phyloP scores from a whole-genome alignment of 2,329 filamentous ascomycete genomes.

The Penicillium corylophilum region DNA sequence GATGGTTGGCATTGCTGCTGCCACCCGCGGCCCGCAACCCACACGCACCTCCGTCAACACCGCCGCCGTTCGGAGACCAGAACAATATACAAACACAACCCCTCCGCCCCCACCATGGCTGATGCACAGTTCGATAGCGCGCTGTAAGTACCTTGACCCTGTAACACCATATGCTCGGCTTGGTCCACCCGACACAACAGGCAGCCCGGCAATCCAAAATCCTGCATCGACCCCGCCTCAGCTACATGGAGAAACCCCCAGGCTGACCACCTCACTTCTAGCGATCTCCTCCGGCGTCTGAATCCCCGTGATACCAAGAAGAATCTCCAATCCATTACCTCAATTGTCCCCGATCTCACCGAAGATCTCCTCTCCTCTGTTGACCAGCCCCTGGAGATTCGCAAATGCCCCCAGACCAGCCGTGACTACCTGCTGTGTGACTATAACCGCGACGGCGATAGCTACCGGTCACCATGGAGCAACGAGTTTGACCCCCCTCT shows the following conservation, averaged over 20 bases:
- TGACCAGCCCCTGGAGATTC: constrained; percentile 86
- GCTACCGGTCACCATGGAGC: constrained; percentile 97
- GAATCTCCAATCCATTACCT: constrained; percentile 86
- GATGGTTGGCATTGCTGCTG: constrained; percentile 1
- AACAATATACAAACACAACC: constrained; percentile 21
- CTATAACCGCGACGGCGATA: constrained; percentile 98
- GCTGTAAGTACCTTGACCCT: constrained; percentile 40
- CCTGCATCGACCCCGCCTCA: constrained; percentile 25
- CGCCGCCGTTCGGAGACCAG: constrained; percentile 10
- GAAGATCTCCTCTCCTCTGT: constrained; percentile 98
- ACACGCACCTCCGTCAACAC: constrained; percentile 27
- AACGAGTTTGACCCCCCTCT: constrained; percentile 96
- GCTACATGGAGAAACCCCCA: constrained; percentile 13
- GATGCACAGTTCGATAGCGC: constrained; percentile 53
- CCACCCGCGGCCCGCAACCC: constrained; percentile 8
- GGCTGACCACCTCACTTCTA: constrained; percentile 44
- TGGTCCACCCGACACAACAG: background rate
- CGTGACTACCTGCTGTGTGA: constrained; percentile 98
- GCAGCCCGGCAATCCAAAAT: constrained; percentile 2
- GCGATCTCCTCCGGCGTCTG: constrained; percentile 95
- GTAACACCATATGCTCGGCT: background rate
- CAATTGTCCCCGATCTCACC: constrained; percentile 83
- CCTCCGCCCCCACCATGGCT: constrained; percentile 36
- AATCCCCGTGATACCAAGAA: constrained; percentile 88
- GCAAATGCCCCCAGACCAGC: constrained; percentile 81